Evolutionary conservation across 2,329 filamentous ascomycete genomes (phyloP).

Genomic region (Zasmidium cellare): DNA sequence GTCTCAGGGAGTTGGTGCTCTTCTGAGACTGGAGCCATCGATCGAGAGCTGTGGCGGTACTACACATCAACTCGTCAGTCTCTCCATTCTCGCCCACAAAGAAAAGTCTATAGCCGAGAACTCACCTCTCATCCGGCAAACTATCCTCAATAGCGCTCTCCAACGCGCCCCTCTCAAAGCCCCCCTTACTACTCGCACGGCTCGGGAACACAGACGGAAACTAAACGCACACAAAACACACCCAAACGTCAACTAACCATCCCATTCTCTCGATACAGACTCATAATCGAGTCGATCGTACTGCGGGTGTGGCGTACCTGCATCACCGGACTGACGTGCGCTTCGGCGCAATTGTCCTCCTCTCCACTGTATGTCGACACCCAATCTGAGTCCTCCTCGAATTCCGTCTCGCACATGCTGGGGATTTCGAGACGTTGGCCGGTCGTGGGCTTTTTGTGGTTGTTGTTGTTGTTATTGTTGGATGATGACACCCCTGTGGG

Average conservation of each 20-base stretch:
- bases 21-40: constrained; percentile 29
- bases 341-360: constrained; percentile 23
- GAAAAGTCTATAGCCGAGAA: too few species aligned
- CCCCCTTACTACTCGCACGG: not conserved
- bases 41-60: constrained; percentile 26
- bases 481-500: constrained; percentile 1
- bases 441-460: constrained; percentile 6
- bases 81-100: not conserved
- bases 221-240: constrained; percentile 2
- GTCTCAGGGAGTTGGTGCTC: constrained; percentile 19
- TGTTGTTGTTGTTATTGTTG: not conserved
- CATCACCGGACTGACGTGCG: constrained; percentile 26
- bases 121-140: constrained; percentile 31
- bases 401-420: constrained; percentile 26
- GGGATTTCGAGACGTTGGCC: constrained; percentile 19
- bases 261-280: constrained; percentile 21
- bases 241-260: constrained; percentile 20
- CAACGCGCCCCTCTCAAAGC: constrained; percentile 16
- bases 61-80: constrained; percentile 12
- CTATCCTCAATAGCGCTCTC: constrained; percentile 25
- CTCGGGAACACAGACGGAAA: constrained; percentile 1
- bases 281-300: constrained; percentile 30
- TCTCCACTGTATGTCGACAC: constrained; percentile 29
- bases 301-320: constrained; percentile 30
- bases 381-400: constrained; percentile 27